Evolutionary conservation across 164 flowering plant genomes (phyloP), one percentile per base, ranked within the genome.

Genomic region (Macadamia tetraphylla): DNA sequence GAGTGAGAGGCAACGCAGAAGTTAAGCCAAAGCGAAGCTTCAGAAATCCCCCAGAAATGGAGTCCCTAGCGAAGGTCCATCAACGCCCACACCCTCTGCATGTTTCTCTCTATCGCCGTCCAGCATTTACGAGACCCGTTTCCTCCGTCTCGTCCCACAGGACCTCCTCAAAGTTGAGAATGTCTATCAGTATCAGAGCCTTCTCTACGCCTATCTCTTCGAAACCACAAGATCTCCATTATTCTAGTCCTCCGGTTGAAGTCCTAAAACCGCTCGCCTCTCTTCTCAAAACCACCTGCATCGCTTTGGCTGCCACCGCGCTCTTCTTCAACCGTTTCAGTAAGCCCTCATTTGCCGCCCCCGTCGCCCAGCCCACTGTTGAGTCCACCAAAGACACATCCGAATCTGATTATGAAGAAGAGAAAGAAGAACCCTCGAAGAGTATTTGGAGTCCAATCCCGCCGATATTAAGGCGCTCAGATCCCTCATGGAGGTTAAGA

Each of bases 401-500:
- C 60, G 57, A 67, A 17, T 53, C 70, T 6, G 58, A 72, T 15
- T 52, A 80, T 5, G 76, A 77, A 0, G 83, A 73, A 9, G 88
- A 83, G 53, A 80, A 71, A 52, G 95, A 86, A 78, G 68, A 48
- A 32, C 44, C 62, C 58, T 89, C 0, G 90, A 88, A 51, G 86
- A 88, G 81, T 69, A 75, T n/a, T n/a, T 83, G 58, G 51, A 65
- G 2, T 68, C 79, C 6, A 62, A 78, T 70, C 86, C 87, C 0
- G 65, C 82, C 17, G 95, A 91, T 14, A 76, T 79, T 18, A 70
- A 74, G 11, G 78, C 82, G 6, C 79, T 94, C 9, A 80, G 75
- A 60, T 72, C 77, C 9, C 76, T 90, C 23, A 79, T 90, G 93
- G 97, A 91, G 80, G 73, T 74, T 15, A 83, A 79, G 58, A 75